A percentile compares a stretch with the other conserved stretches of the same genome.
Conservation (phyloP, 2,329 filamentous ascomycete species). For the Myriangium duriaei region DNA sequence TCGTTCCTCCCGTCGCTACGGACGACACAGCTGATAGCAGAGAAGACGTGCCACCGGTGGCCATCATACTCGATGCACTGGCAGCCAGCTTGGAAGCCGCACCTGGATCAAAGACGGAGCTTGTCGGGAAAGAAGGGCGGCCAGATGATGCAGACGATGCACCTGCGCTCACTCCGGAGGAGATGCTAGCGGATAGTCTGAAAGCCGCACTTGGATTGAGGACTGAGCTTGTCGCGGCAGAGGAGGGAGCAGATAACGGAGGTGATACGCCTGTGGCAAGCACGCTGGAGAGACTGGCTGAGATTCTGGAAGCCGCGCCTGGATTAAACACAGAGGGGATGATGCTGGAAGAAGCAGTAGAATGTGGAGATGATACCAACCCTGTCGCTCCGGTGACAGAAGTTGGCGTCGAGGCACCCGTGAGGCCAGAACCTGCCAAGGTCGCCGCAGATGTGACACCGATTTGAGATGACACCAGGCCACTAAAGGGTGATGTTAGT, state of each 20-base stretch:
- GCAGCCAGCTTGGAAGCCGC: neutral
- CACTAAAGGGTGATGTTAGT: too few relatives aligned
- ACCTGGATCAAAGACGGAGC: constrained; percentile 1
- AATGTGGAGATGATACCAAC: too few relatives aligned
- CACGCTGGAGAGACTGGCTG: too few relatives aligned
- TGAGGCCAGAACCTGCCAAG: too few relatives aligned
- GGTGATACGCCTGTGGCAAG: too few relatives aligned
- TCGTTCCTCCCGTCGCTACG: neutral
- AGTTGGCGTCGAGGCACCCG: too few relatives aligned
- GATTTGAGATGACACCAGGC: too few relatives aligned
- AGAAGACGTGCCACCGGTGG: constrained; percentile 3
- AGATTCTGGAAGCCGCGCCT: neutral
- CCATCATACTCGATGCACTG: neutral
- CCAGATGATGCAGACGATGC: constrained; percentile 1
- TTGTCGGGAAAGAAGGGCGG: neutral
- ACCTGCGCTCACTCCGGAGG: neutral
- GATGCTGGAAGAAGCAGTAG: neutral
- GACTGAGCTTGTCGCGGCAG: neutral
- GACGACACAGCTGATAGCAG: too few relatives aligned
- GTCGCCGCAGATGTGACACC: too few relatives aligned
- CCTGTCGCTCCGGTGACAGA: too few relatives aligned
- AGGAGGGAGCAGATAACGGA: neutral
- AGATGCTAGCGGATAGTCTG: neutral
- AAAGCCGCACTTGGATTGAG: neutral
- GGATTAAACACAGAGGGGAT: too few relatives aligned